A percentile compares a stretch with the other conserved stretches of the same genome.
Evolutionary conservation across 768 basidiomycete species (phyloP).

Genomic region (Podaxis carcinomalis): DNA sequence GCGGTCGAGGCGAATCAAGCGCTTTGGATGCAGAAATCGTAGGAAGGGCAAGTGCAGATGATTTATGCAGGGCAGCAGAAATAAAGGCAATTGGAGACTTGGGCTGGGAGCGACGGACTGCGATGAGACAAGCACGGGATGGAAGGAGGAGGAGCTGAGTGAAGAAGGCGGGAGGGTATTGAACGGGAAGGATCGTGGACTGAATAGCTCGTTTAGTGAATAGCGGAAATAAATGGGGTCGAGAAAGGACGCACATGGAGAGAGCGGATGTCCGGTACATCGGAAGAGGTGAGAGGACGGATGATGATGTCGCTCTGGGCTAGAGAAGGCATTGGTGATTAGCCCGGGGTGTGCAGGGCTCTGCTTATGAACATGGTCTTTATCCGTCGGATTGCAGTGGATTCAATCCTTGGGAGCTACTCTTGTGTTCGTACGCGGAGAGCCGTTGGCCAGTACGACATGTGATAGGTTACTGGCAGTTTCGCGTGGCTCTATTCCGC

Average conservation of each 20-base stretch:
- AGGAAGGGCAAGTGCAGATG: constrained; percentile 10
- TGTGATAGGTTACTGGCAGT: constrained; percentile 8
- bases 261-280: constrained; percentile 30
- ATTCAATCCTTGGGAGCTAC: neutral
- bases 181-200: constrained; percentile 34
- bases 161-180: constrained; percentile 40
- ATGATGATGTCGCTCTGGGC: constrained; percentile 23
- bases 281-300: constrained; percentile 29
- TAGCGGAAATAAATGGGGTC: neutral
- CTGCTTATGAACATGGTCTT: neutral
- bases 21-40: constrained; percentile 14
- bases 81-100: constrained; percentile 36
- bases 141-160: constrained; percentile 42
- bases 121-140: constrained; percentile 36
- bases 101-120: constrained; percentile 25
- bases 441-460: constrained; percentile 3
- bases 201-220: constrained; percentile 12
- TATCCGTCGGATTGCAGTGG: neutral
- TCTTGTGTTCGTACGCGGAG: constrained; percentile 6
- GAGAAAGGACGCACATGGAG: constrained; percentile 36
- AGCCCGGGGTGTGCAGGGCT: neutral
- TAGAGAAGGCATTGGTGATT: constrained; percentile 11
- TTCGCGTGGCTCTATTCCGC: neutral
- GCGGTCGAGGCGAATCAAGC: constrained; percentile 19
- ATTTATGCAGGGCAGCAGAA: constrained; percentile 30